Evolutionary conservation across 1,284 basidiomycete species (phyloP).

Genomic region (Ganoderma leucocontextum): DNA sequence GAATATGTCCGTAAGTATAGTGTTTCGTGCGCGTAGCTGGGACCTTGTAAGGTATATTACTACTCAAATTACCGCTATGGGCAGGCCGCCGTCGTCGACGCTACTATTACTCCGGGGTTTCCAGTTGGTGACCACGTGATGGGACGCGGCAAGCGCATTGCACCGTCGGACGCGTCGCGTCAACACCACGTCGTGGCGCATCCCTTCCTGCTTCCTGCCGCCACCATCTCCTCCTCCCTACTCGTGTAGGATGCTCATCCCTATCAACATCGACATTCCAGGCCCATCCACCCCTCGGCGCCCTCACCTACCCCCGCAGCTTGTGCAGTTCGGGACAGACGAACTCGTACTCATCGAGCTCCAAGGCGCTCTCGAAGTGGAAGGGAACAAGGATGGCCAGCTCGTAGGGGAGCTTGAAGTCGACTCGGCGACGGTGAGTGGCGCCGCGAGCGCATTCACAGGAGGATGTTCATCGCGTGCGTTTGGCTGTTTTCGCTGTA

Average conservation of each 20-base stretch:
- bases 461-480: not conserved
- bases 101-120: too few species aligned
- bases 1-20: not conserved
- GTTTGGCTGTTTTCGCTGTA: not conserved
- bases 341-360: slow-evolving; percentile 80
- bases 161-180: too few species aligned
- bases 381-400: slow-evolving; percentile 64
- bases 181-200: not conserved
- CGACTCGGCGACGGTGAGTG: slow-evolving; percentile 38
- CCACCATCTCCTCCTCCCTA: too few species aligned
- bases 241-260: slow-evolving; percentile 37
- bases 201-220: not conserved
- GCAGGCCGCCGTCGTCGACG: too few species aligned
- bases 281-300: slow-evolving; percentile 39
- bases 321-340: slow-evolving; percentile 72
- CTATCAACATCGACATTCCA: slow-evolving; percentile 34
- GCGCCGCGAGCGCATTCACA: not conserved
- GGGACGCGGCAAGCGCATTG: too few species aligned
- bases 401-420: slow-evolving; percentile 70
- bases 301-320: slow-evolving; percentile 59
- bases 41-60: too few species aligned
- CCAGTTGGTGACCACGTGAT: too few species aligned
- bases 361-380: slow-evolving; percentile 75
- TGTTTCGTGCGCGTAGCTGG: not conserved
- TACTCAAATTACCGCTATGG: too few species aligned